Percentiles rank a stretch among this genome's conserved stretches.
phyloP scores from a whole-genome alignment of 2,329 filamentous ascomycete genomes.

The Gliomastix tumulicola region DNA sequence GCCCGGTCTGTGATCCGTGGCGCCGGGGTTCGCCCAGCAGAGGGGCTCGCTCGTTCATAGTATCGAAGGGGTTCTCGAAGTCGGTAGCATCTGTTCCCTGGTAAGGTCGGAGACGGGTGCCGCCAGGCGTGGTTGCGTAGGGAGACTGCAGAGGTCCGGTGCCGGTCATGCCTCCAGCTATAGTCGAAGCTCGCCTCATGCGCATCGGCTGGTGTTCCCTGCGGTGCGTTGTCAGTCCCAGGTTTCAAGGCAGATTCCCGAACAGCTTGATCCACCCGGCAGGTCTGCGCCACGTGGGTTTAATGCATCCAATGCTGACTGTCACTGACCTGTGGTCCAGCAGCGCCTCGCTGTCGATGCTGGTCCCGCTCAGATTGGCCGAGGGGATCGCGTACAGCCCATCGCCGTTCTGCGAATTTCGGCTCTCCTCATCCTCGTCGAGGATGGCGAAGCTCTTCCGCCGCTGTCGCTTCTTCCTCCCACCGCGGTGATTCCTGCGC shows the following conservation, averaged over 20 bases:
- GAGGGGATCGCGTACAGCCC: conserved; percentile 43
- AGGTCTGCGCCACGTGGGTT: too few species aligned
- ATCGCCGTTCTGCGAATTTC: conserved; percentile 20
- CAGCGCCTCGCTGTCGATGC: conserved; percentile 80
- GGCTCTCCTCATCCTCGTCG: conserved; percentile 47
- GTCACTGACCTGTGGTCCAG: conserved; percentile 72
- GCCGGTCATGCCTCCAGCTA: conserved; percentile 16
- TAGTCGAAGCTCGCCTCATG: conserved; percentile 52
- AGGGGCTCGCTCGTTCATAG: conserved; percentile 44
- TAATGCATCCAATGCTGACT: too few species aligned
- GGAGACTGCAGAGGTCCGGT: conserved; percentile 24
- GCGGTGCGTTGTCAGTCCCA: too few species aligned
- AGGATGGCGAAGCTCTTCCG: conserved; percentile 73
- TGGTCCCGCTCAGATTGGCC: conserved; percentile 69
- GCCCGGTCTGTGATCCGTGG: conserved; percentile 12
- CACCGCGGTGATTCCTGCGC: conserved; percentile 63
- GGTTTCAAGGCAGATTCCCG: too few species aligned
- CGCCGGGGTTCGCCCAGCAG: conserved; percentile 35
- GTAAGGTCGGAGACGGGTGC: conserved; percentile 28
- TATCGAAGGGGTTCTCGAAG: conserved; percentile 37
- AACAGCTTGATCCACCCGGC: too few species aligned
- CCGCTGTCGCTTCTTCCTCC: conserved; percentile 69
- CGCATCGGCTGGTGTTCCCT: conserved; percentile 57
- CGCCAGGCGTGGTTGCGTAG: conserved; percentile 14
- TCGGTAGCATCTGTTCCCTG: too few species aligned